Base-by-base conservation (phyloP, 2,329 filamentous ascomycete species). In the Apiospora marii region DNA sequence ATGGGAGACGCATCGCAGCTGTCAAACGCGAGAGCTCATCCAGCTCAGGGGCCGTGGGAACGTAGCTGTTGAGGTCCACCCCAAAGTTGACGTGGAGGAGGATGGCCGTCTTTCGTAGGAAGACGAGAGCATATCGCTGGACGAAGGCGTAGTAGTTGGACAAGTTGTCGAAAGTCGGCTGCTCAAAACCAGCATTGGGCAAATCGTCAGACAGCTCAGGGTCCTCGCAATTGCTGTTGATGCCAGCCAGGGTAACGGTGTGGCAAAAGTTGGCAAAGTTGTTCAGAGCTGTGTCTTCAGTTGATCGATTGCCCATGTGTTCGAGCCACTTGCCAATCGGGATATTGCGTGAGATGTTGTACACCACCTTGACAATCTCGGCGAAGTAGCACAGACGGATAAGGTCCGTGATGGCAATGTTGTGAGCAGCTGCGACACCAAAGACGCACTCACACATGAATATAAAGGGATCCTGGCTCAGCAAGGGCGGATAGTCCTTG, bases 11-110 rank as follows among this genome's bases (percentile, higher is more conserved):
- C 30, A 99, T 87, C 1, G 91, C 87, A 76, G 93, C 91, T 0
- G 92, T 93, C 3, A 99, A 88, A 7, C 97, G 93, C 69, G 94
- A 91, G 13, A 98, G 88, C 82, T 99, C 96, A 69, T 94, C 89
- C 27, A 90, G 89, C 74, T 93, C 91, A 0, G 91, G 86, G 64
- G 88, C 86, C 5, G 87, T 85, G 70, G 92, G 88, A 44, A 92
- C 85, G 72, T 93, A 89, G 78, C 88, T 91, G 61, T 93, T 93
- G 78, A 98, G 95, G 76, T 98, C 94, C 69, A 98, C 91, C 24
- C 96, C 96, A 79, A 94, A 95, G 77, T 94, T 93, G 73, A 97
- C 92, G 80, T 98, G 92, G 75, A 98, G 89, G 49, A 98, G 89
- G 68, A 99, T 89, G 64, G 91, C 88, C 10, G 89, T 88, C 84